A percentile compares a stretch with the other conserved stretches of the same genome.
Evolutionary conservation across 192 early-diverging fungal genomes (phyloP).

Genomic region (Haplosporangium gracile): DNA sequence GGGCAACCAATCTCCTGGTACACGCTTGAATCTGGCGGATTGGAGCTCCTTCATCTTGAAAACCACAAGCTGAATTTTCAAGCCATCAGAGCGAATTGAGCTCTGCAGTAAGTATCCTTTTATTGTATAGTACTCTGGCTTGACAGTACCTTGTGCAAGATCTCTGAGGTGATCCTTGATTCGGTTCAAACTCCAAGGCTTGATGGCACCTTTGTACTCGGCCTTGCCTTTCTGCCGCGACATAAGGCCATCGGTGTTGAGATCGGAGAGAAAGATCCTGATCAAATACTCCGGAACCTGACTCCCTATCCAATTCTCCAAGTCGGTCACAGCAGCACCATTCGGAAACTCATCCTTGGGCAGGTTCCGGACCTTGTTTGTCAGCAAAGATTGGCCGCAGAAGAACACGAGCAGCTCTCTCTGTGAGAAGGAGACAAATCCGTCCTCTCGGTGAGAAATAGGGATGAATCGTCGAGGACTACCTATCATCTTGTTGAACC

Average conservation of each 20-base stretch:
- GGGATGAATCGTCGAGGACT: neutral
- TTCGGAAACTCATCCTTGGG: neutral
- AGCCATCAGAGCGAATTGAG: no score
- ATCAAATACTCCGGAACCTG: neutral
- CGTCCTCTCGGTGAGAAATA: neutral
- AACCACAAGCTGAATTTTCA: no score
- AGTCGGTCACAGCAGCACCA: neutral
- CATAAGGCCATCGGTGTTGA: neutral
- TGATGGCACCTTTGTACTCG: conserved; percentile 5
- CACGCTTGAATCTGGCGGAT: no score
- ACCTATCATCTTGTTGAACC: neutral
- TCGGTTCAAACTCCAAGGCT: neutral
- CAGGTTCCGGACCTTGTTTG: neutral
- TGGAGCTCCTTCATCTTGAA: no score
- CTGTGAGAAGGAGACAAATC: neutral
- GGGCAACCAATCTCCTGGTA: neutral
- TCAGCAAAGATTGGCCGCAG: neutral
- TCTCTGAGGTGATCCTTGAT: conserved; percentile 1
- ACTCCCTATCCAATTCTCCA: no score
- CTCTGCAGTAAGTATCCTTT: neutral
- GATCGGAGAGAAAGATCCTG: no score
- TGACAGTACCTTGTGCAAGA: neutral
- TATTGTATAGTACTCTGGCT: neutral
- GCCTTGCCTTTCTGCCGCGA: conserved; percentile 18
- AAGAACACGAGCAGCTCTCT: neutral